Base-by-base conservation (phyloP, 768 basidiomycete genomes). In the Tulasnella sp. region DNA sequence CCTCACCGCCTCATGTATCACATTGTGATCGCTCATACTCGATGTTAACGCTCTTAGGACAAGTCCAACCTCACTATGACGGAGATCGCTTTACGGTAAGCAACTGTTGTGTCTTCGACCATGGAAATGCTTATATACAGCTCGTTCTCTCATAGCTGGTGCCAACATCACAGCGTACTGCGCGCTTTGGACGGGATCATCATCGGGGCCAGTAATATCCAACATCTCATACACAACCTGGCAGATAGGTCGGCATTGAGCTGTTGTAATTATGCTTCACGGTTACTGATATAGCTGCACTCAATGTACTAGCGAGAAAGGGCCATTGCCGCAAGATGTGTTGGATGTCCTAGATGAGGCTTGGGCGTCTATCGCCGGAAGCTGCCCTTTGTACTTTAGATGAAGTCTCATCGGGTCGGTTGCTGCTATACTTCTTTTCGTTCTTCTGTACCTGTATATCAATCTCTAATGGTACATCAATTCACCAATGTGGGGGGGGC, bases 81-180 rank as follows among this genome's bases (percentile, higher is more conserved):
- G 2, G 80, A 83, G 68, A 73, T 80, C 2, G 79, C 81, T 1
- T 69, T 82, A 53, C 30, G 51, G 51, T 53, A 22, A 34, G 51
- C 19, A 29, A 9, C 30, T 21, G 10, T 21, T 34, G 41, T 29
- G 27, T 25, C 27, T 43, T 30, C 49, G 8, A 17, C 21, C 19
- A 17, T 24, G 9, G 31, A 50, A 4, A 12, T 10, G n/a, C 27
- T 2, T 25, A 21, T 29, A 25, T 25, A 25, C n/a, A 22, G 4
- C n/a, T n/a, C n/a, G n/a, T 22, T 24, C 11, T 5, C 22, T 21
- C 10, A 21, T 49, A 73, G 82, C n/a, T 84, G 82, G 82, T 71
- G 77, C 52, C 77, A 80, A 53, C 76, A 83, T 59, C 81, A 83
- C 61, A 78, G 77, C 4, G 59, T 70, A 2, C 65, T 83, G 50